Base-by-base conservation (phyloP, 371 early-diverging fungal species). In the Haplosporangium sp. region DNA sequence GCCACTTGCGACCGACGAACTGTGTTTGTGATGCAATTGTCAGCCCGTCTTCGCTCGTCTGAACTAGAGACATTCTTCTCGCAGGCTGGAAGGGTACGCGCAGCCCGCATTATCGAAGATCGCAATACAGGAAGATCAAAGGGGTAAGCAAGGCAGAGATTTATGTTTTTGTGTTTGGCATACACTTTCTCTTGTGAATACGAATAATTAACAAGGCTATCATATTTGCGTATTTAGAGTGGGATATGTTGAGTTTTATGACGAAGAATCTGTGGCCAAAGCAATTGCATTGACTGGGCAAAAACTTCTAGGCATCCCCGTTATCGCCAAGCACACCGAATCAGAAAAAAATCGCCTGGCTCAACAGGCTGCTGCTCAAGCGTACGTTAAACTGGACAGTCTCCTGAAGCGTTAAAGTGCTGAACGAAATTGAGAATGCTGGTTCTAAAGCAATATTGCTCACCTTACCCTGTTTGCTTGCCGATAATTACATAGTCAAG, bases 201-300 rank as follows among this genome's bases (percentile, higher is more conserved):
- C 29, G 29, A 29, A 29, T 29, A 1, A 29, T 29, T 29, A 29
- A 29, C 29, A 29, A 29, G 29, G 29, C 29, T 29, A 29, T 29
- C 29, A 29, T 29, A 29, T 29, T 29, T 29, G 29, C 4, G 29
- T 29, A 29, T 29, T 29, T 74, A 89, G 89, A 57, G 89, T 87
- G 79, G 90, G 90, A 85, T 98, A 98, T 80, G 95, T 98, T 20
- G 99, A 98, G 80, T 98, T 96, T 86, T 92, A 95, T 82, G 93
- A 95, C 21, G 91, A 92, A 60, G 90, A 86, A 16, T 89, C 96
- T 47, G 97, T 96, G 21, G 83, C 84, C 66, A 90, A 89, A 70
- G 99, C 99, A 13, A 83, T 97, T 29, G 87, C 83, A 48, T 86
- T 97, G 88, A 89, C 94, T 55, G 96, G 96, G 36, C 88, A 94